Evolutionary conservation across 805 yeast species (phyloP), one percentile per base, ranked within the genome.

Genomic region (Zygoascus tannicola): DNA sequence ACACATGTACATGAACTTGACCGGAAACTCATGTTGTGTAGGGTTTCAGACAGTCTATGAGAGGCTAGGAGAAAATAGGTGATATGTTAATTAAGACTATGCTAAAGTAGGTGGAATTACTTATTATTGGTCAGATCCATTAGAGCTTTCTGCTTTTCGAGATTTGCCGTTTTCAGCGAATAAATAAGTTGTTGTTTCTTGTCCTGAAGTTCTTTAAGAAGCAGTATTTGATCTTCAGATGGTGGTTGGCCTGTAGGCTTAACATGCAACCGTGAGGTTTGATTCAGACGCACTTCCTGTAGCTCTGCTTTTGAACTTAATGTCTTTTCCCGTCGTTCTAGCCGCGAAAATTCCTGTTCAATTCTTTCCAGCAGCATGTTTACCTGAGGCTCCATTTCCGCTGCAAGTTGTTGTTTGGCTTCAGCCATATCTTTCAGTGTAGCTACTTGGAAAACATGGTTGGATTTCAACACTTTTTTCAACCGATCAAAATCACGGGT

Each of bases 11-110:
- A 50, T 36, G 41, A 36, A 2, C 22, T 54, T 20, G 40, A 38
- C 16, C 40, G 56, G 22, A 54, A 53, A 38, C 45, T 54, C 16
- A 48, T 79, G 26, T 85, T 50, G 33, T 47, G 51, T 40, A 18
- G 21, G 22, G 19, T 82, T n/a, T n/a, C n/a, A n/a, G n/a, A n/a
- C n/a, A n/a, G n/a, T n/a, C n/a, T n/a, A n/a, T n/a, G n/a, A n/a
- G n/a, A n/a, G n/a, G n/a, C n/a, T n/a, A n/a, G n/a, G n/a, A n/a
- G n/a, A n/a, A n/a, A n/a, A n/a, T n/a, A n/a, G n/a, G n/a, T n/a
- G n/a, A n/a, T n/a, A n/a, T n/a, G n/a, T n/a, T n/a, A n/a, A n/a
- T n/a, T n/a, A n/a, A n/a, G n/a, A n/a, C n/a, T n/a, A n/a, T n/a
- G n/a, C n/a, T n/a, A n/a, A n/a, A n/a, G n/a, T n/a, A n/a, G n/a